Base-by-base conservation (phyloP, 2,329 filamentous ascomycete species). In the Leptosphaerulina australis region DNA sequence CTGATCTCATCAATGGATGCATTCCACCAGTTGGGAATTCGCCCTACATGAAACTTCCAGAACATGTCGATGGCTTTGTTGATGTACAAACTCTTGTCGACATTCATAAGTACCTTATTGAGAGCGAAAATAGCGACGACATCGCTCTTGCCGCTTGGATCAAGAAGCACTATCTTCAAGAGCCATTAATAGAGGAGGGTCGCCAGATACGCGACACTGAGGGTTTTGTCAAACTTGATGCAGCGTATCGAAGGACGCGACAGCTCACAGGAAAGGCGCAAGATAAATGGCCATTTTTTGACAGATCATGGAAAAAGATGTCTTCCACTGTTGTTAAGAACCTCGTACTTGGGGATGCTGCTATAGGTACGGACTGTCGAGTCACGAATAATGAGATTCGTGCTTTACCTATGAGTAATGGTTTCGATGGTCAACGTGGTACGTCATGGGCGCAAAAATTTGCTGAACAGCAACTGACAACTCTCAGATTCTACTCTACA, bases 221-320 rank as follows among this genome's bases (percentile, higher is more conserved):
- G 40, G 61, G 55, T 21, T 68, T 66, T 40, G 29, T 36, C 24
- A 56, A 63, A 15, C 47, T 70, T 3, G 58, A 67, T 22, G 52
- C 50, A n/a, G 67, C 67, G 11, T 70, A 65, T 35, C 60, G 62
- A 31, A 61, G 67, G 25, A 65, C 64, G 17, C 60, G 62, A 11
- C 46, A 51, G 14, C 60, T 69, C 22, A 69, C 66, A 12, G 63
- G 61, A n/a, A 62, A 60, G 37, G 56, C 62, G 20, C 62, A 64
- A 53, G 65, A 69, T 26, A 65, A 68, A 45, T 70, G 66, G 66
- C 67, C 67, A 17, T 69, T 70, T 33, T 65, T 64, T 34, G 56
- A 64, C 25, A 40, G 39, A 9, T 55, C 52, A 22, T 62, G 58
- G 57, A 68, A 65, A 36, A 41, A 51, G 18, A 60, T 68, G 55